Base-by-base conservation (phyloP, 1,284 basidiomycete species). In the Rhizoctonia solani region DNA sequence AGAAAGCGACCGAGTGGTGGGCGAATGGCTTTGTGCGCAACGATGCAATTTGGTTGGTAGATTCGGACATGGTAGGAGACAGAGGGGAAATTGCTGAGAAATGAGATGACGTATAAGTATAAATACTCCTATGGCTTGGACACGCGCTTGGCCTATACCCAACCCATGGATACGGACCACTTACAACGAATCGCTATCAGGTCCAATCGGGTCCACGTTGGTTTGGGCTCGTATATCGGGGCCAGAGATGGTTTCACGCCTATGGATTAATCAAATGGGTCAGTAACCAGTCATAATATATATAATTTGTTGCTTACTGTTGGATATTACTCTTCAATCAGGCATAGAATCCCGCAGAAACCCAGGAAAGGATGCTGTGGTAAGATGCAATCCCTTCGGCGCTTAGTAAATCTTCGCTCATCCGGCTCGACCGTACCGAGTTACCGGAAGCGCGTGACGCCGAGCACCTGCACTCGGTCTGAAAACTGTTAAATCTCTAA, bases 1-100 rank as follows among this genome's bases (percentile, higher is more conserved):
- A 96, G 89, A 93, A 98, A 6, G 90, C 86, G 42, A 97, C 73
- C 1, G 86, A 80, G 76, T 97, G 96, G 76, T 96, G 95, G 0
- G 95, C 89, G 77, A 92, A 97, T 5, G 87, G 87, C 25, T 90
- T 89, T 0, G 91, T 93, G 29, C 87, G 85, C 14, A 91, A 25
- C 44, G 58, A 61, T 39, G 58, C 58, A 37, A 61, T 61, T 32
- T 61, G 58, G 44, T 50, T 49, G 37, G 58, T 61, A 29, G 58
- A 61, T 30, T 61, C 58, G 46, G 58, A 61, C 58, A 61, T 61
- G 21, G 1, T 19, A 19, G 13, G 58, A 8, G 30, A 37, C 32
- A 61, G 30, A 61, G 29, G 16, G 13, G 32, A 23, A 13, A 42
- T 3, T 56, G 6, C 21, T 25, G n/a, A 29, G 29, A 11, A 19